Evolutionary conservation across 2,329 filamentous ascomycete genomes (phyloP).

Genomic region (Phialophora expanda): DNA sequence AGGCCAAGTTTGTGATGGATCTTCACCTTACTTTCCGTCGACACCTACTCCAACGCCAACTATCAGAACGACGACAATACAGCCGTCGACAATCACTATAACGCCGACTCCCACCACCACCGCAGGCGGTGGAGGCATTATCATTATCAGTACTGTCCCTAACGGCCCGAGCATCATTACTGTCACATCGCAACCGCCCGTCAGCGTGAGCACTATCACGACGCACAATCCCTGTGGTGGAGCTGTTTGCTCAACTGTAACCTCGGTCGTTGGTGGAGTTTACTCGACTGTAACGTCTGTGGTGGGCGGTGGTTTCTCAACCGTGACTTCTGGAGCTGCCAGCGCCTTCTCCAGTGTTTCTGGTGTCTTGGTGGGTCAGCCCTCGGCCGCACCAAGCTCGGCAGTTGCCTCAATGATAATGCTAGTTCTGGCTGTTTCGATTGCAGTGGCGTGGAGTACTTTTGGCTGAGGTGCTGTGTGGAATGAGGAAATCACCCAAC

Average conservation of each 20-base stretch:
- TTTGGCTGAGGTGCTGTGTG: constrained; percentile 12
- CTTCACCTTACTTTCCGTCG: constrained; percentile 24
- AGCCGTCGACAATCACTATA: constrained; percentile 14
- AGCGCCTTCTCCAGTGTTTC: constrained; percentile 28
- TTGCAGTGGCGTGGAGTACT: constrained; percentile 12
- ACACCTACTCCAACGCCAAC: constrained; percentile 19
- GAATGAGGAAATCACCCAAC: neutral
- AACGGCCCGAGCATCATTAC: constrained; percentile 13
- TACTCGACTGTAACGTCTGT: constrained; percentile 29
- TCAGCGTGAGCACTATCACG: constrained; percentile 2
- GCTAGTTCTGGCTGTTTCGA: constrained; percentile 9
- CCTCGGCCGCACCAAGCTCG: constrained; percentile 7
- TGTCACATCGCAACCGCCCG: constrained; percentile 3
- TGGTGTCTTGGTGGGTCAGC: constrained; percentile 26
- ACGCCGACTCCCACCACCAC: constrained; percentile 15
- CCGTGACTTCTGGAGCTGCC: constrained; percentile 26
- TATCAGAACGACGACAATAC: constrained; percentile 12
- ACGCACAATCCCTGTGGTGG: neutral
- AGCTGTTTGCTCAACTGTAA: constrained; percentile 19
- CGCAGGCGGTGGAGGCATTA: constrained; percentile 22
- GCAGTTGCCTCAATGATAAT: constrained; percentile 1
- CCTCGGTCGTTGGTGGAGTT: constrained; percentile 23
- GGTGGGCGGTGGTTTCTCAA: constrained; percentile 23
- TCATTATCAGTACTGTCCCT: constrained; percentile 25
- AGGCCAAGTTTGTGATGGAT: constrained; percentile 38